Percentiles rank a stretch among this genome's conserved stretches.
Conservation (phyloP, 805 yeast species). For the Wickerhamiella spandovensis region DNA sequence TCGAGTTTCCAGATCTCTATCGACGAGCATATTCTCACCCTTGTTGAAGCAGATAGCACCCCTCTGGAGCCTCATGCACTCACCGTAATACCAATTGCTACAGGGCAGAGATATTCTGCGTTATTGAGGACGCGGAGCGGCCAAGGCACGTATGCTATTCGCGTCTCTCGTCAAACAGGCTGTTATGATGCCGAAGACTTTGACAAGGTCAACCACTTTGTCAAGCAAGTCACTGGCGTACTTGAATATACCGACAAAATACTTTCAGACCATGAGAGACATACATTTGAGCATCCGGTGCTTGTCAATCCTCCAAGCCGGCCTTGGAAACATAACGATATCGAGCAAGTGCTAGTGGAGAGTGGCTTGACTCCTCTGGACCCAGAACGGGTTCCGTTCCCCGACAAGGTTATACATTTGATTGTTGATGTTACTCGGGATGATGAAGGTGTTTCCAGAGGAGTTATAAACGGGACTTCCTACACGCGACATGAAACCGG, state of each 20-base stretch:
- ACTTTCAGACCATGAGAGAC: background rate
- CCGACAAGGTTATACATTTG: background rate
- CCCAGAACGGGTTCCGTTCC: background rate
- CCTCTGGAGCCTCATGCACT: slow-evolving; percentile 16
- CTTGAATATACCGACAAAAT: background rate
- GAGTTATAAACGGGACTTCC: background rate
- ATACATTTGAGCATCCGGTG: background rate
- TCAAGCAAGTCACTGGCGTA: background rate
- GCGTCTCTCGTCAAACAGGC: slow-evolving; percentile 1
- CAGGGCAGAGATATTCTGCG: slow-evolving; percentile 72
- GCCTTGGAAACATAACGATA: background rate
- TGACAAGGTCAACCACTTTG: background rate
- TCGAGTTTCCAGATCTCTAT: slow-evolving; percentile 23
- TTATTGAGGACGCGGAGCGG: slow-evolving; percentile 31
- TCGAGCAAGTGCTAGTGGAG: background rate
- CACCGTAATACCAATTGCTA: slow-evolving; percentile 30
- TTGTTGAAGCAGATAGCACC: slow-evolving; percentile 27
- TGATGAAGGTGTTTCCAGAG: background rate
- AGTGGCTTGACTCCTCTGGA: background rate
- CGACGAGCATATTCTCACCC: slow-evolving; percentile 19
- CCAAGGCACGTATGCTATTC: background rate
- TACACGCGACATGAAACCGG: background rate
- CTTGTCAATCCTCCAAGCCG: background rate
- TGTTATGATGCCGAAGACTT: slow-evolving; percentile 6
- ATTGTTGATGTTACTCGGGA: background rate